phyloP scores from a whole-genome alignment of 2,329 filamentous ascomycete genomes.

The Oidium heveae region DNA sequence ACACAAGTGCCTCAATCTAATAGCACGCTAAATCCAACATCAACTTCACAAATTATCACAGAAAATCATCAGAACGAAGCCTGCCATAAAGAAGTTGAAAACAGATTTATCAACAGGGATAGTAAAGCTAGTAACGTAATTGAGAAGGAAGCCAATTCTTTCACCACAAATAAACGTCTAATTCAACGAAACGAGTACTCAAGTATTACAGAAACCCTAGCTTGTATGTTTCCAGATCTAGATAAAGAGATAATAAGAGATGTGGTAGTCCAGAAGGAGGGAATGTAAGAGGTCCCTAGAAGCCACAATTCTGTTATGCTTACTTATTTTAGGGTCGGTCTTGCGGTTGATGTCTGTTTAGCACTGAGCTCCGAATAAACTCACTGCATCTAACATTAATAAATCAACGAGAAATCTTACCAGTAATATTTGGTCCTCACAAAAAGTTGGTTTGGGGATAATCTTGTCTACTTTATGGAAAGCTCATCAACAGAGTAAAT shows the following conservation, averaged over 20 bases:
- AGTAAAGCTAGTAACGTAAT: slow-evolving; percentile 53
- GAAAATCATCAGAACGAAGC: slow-evolving; percentile 19
- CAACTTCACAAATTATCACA: slow-evolving; percentile 5
- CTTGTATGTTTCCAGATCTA: slow-evolving; percentile 89
- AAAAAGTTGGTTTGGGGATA: too few species aligned
- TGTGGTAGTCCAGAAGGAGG: slow-evolving; percentile 87
- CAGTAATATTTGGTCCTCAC: too few species aligned
- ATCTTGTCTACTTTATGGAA: too few species aligned
- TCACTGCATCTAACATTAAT: too few species aligned
- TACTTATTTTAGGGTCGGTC: slow-evolving; percentile 35
- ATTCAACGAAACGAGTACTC: slow-evolving; percentile 66
- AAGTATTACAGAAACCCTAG: slow-evolving; percentile 78
- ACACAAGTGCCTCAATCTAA: slow-evolving; percentile 21
- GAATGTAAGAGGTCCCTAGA: slow-evolving; percentile 35
- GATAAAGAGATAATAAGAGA: slow-evolving; percentile 90
- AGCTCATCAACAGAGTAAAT: too few species aligned
- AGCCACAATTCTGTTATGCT: slow-evolving; percentile 2
- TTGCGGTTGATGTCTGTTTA: slow-evolving; percentile 69
- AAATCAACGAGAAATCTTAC: too few species aligned
- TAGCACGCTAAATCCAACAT: slow-evolving; percentile 7
- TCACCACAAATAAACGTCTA: slow-evolving; percentile 63
- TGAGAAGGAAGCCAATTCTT: slow-evolving; percentile 70
- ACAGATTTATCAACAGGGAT: neutral
- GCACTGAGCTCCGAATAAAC: slow-evolving; percentile 23
- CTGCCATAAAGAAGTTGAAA: neutral